Conservation (phyloP, 495 filamentous ascomycete species). For the Xylaria curta region DNA sequence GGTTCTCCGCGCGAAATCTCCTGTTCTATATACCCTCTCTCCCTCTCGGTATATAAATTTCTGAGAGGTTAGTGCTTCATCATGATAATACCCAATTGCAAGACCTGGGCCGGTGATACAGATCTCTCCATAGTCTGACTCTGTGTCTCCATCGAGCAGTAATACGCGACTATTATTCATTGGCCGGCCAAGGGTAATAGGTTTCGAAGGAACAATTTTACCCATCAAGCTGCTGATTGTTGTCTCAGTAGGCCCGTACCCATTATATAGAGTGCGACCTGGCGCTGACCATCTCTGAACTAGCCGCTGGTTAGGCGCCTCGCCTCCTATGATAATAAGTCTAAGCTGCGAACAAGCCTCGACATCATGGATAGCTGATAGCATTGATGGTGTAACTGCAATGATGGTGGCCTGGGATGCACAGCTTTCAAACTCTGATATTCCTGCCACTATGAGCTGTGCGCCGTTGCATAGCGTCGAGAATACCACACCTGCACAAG, state of each 20-base stretch:
- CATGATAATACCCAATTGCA: conserved; percentile 34
- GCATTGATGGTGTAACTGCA: conserved; percentile 31
- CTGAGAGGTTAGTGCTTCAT: conserved; percentile 28
- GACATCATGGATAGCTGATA: conserved; percentile 22
- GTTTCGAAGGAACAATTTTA: conserved; percentile 22
- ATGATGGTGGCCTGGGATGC: not conserved
- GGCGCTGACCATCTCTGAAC: conserved; percentile 32
- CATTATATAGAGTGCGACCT: conserved; percentile 34
- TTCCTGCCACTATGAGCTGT: conserved; percentile 29
- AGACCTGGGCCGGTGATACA: conserved; percentile 33
- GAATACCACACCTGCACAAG: conserved; percentile 24
- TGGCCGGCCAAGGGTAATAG: conserved; percentile 18
- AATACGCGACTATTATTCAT: conserved; percentile 4
- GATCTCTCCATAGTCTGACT: conserved; percentile 36
- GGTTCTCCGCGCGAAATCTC: conserved; percentile 30
- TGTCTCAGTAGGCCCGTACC: conserved; percentile 40
- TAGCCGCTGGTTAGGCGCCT: conserved; percentile 27
- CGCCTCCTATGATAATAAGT: conserved; percentile 37
- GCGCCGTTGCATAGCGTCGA: conserved; percentile 32
- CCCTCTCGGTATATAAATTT: conserved; percentile 35
- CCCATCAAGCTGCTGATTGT: conserved; percentile 31
- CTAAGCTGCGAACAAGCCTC: conserved; percentile 23
- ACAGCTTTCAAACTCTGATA: not conserved
- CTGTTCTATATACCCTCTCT: conserved; percentile 32
- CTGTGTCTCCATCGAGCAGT: conserved; percentile 22